These are phyloP conservation scores for Ilyonectria robusta DNA, from an alignment of 2,329 filamentous ascomycete species.

Conservation along the genomic window DNA sequence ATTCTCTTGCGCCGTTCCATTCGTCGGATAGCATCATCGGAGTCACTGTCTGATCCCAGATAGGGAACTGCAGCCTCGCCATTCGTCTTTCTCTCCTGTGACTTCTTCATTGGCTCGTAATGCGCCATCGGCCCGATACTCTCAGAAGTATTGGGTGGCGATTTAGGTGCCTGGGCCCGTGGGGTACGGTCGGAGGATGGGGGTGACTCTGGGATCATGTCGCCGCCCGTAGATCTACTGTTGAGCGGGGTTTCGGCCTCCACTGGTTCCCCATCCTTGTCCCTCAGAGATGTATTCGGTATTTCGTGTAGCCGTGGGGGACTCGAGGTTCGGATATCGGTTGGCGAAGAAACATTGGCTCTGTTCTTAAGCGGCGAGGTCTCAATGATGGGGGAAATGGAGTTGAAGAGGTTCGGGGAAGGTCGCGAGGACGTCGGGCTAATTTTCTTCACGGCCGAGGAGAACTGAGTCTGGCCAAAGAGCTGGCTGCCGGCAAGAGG, in stretches of 20 bases:
- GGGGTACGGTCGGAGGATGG: constrained; percentile 44
- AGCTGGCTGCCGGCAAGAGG: constrained; percentile 63
- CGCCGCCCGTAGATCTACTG: constrained; percentile 45
- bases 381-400: constrained; percentile 60
- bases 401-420: constrained; percentile 65
- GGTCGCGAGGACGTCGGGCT: constrained; percentile 73
- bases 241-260: constrained; percentile 47
- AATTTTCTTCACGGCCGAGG: constrained; percentile 64
- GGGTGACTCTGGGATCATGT: constrained; percentile 56
- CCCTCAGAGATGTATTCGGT: constrained; percentile 46
- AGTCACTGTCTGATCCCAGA: constrained; percentile 52
- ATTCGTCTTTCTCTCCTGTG: constrained; percentile 58
- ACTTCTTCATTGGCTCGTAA: constrained; percentile 63
- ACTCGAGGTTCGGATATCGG: constrained; percentile 58
- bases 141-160: constrained; percentile 36
- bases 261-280: constrained; percentile 31
- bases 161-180: constrained; percentile 34
- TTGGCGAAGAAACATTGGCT: constrained; percentile 63
- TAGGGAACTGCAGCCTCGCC: constrained; percentile 44
- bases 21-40: constrained; percentile 51
- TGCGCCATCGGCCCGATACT: constrained; percentile 54
- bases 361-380: constrained; percentile 67
- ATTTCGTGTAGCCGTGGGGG: constrained; percentile 53
- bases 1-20: constrained; percentile 55
- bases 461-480: constrained; percentile 68